Percentiles rank a stretch among this genome's conserved stretches.
phyloP scores from a whole-genome alignment of 75 land plant species.

The Pinus albicaulis region DNA sequence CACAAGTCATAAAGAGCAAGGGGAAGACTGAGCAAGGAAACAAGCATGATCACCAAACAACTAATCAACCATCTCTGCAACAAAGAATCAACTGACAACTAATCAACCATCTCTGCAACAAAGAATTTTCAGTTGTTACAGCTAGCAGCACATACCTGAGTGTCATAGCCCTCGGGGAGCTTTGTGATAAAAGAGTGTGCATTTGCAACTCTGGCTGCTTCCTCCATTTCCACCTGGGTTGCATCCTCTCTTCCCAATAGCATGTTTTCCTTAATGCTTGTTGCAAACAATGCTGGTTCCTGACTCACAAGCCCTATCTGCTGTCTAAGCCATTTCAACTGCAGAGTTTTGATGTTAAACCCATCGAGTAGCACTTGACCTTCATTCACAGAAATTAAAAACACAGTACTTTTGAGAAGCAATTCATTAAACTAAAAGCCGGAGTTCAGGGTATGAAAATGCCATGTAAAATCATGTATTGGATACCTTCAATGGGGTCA shows the following conservation, averaged over 20 bases:
- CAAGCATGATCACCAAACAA: background rate
- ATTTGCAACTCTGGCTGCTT: slow-evolving; percentile 82
- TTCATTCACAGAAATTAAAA: background rate
- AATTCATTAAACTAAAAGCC: too few species aligned
- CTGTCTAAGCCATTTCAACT: slow-evolving; percentile 76
- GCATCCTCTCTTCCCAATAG: slow-evolving; percentile 71
- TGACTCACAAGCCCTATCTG: slow-evolving; percentile 89
- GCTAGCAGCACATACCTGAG: slow-evolving; percentile 46
- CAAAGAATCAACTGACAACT: background rate
- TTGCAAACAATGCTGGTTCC: slow-evolving; percentile 87
- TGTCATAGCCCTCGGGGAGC: slow-evolving; percentile 77
- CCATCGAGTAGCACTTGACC: slow-evolving; percentile 63
- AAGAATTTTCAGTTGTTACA: too few species aligned
- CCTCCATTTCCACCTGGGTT: slow-evolving; percentile 58
- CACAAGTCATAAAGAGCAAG: too few species aligned
- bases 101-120: slow-evolving; percentile 8
- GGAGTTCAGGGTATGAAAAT: background rate
- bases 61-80: slow-evolving; percentile 9
- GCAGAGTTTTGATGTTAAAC: slow-evolving; percentile 64
- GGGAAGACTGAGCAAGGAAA: too few species aligned
- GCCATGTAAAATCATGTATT: background rate
- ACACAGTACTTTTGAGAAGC: background rate
- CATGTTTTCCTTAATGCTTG: slow-evolving; percentile 71
- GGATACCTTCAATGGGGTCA: slow-evolving; percentile 71
- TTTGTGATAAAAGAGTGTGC: slow-evolving; percentile 80